Evolutionary conservation across 192 early-diverging fungal genomes (phyloP).

Genomic region (Allomyces macrogynus): DNA sequence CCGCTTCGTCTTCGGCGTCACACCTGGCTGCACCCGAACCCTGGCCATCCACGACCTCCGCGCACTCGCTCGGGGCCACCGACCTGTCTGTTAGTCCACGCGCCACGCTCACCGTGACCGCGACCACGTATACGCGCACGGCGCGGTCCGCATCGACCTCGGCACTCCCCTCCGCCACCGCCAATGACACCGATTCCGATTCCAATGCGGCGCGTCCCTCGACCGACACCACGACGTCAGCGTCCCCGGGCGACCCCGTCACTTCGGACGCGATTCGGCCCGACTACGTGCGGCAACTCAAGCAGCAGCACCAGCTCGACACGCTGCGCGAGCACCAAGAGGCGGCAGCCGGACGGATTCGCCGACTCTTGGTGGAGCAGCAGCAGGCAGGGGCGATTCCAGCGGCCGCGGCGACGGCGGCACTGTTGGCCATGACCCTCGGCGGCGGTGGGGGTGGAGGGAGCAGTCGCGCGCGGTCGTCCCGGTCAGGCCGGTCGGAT

Average conservation of each 20-base stretch:
- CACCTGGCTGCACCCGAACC: neutral
- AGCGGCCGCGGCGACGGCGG: no score
- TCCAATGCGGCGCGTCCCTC: neutral
- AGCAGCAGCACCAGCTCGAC: neutral
- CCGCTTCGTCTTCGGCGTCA: neutral
- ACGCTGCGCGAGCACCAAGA: neutral
- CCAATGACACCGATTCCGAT: neutral
- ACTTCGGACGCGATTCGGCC: neutral
- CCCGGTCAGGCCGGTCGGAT: conserved; percentile 4
- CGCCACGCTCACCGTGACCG: neutral
- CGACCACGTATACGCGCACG: neutral
- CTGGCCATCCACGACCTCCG: no score
- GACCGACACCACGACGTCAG: neutral
- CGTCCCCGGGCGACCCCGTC: neutral
- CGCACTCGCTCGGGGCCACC: neutral
- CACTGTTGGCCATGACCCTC: no score
- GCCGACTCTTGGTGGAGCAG: neutral
- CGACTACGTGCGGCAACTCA: neutral
- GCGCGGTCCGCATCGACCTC: neutral
- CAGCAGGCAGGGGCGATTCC: no score
- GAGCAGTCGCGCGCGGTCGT: conserved; percentile 9
- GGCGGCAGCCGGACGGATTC: neutral
- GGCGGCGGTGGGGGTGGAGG: no score
- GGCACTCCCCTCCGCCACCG: neutral
- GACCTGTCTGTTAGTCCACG: neutral